Conservation (phyloP, 2,329 filamentous ascomycete species). For the Penicillium italicum region DNA sequence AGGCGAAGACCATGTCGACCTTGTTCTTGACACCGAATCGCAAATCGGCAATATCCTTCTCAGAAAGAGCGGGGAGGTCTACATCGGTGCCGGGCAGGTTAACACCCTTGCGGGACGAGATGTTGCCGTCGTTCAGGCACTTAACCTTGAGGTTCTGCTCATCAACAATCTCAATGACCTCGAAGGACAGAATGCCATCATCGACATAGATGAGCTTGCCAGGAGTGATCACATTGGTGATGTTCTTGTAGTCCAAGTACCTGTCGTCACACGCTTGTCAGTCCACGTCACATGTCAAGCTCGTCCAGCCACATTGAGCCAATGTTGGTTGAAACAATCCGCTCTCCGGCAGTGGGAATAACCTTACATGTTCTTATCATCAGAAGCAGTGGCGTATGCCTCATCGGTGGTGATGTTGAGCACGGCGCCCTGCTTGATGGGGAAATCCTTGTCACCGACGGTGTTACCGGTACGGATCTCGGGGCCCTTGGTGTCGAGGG, state of each 20-base stretch:
- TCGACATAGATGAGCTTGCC: conserved; percentile 97
- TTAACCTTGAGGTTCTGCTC: conserved; percentile 82
- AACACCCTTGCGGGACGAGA: conserved; percentile 98
- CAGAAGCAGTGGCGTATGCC: conserved; percentile 75
- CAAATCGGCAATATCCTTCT: conserved; percentile 96
- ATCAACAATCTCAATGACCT: conserved; percentile 83
- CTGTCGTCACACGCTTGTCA: conserved; percentile 43
- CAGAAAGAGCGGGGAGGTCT: conserved; percentile 91
- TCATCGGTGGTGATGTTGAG: conserved; percentile 98
- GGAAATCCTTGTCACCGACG: conserved; percentile 65
- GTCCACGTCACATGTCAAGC: conserved; percentile 1
- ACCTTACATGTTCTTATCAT: conserved; percentile 87
- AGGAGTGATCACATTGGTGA: conserved; percentile 91
- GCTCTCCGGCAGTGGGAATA: neutral
- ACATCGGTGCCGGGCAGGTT: conserved; percentile 99
- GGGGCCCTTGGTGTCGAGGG: conserved; percentile 80
- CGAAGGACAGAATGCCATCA: conserved; percentile 94
- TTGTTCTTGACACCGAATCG: conserved; percentile 96
- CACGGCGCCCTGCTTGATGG: conserved; percentile 76
- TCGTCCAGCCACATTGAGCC: neutral
- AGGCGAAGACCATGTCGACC: conserved; percentile 98
- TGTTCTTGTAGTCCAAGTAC: conserved; percentile 99
- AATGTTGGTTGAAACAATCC: neutral
- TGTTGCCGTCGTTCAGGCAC: conserved; percentile 96
- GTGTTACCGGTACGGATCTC: conserved; percentile 84